Conservation (phyloP, 139 green algal species). For the Auxenochlorella pyrenoidosa region DNA sequence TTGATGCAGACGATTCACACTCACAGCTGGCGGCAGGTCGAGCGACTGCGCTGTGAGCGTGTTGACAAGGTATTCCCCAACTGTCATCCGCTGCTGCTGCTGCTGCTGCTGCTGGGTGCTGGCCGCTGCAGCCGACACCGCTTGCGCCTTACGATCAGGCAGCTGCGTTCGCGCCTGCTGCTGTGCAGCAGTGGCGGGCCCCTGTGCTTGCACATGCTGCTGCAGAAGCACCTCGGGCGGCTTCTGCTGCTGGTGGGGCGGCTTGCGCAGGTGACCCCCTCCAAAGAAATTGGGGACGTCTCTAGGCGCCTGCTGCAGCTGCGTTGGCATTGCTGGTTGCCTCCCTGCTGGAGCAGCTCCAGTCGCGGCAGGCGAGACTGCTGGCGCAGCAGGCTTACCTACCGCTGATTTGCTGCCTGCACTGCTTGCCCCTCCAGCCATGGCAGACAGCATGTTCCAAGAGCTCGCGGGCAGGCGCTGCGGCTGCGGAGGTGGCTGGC, state of each 20-base stretch:
- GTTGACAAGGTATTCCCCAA: constrained; percentile 62
- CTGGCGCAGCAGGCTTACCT: not conserved
- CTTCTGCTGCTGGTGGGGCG: constrained; percentile 11
- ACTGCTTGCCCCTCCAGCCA: constrained; percentile 65
- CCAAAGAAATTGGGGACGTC: constrained; percentile 22
- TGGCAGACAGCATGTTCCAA: constrained; percentile 71
- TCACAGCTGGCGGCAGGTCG: constrained; percentile 72
- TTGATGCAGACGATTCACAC: not conserved
- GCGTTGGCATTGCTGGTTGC: not conserved
- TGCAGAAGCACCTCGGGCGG: not conserved
- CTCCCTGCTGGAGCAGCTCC: not conserved
- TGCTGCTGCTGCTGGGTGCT: not conserved
- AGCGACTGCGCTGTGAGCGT: constrained; percentile 80
- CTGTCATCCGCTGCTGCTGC: constrained; percentile 5
- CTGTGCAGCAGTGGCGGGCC: not conserved
- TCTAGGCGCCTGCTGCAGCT: not conserved
- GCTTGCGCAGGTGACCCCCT: not conserved
- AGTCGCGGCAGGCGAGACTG: not conserved
- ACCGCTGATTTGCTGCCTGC: not conserved
- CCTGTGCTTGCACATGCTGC: not conserved
- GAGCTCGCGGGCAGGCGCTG: constrained; percentile 40
- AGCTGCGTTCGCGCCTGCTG: not conserved
- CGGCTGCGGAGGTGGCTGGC: not conserved
- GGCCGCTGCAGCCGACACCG: not conserved
- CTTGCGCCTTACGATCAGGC: not conserved